Evolutionary conservation across 2,329 filamentous ascomycete genomes (phyloP), one percentile per base, ranked within the genome.

Genomic region (Fusarium sp.): DNA sequence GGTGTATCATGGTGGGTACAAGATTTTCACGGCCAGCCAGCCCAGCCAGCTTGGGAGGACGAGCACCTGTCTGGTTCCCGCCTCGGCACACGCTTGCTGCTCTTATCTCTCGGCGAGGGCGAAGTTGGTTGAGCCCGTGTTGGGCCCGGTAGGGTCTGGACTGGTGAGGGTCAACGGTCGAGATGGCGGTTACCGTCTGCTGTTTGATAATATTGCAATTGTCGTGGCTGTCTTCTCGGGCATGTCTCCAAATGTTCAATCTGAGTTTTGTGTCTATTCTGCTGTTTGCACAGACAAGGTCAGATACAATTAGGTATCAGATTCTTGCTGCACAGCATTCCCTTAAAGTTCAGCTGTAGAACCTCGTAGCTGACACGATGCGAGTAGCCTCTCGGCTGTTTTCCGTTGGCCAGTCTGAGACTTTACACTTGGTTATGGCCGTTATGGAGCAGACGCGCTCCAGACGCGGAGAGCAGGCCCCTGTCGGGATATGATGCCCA

Each of bases 11-110:
- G 55, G 61, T 65, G 61, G 55, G 45, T 48, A 61, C 54, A 45
- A 25, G 21, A 45, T 64, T 63, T 61, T 57, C 50, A 53, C 48
- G 61, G 13, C 58, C 41, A 49, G 31, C 47, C 19, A 19, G 13
- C 58, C 47, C 19, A 19, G 13, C 58, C 41, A 49, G 31, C 47
- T 46, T 23, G 35, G 39, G 36, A 42, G 27, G 38, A 42, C 53
- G 47, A 53, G 33, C 37, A 49, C 43, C 23, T 33, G 54, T 62
- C 57, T 65, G 31, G 43, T 49, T 65, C 42, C 61, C 57, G 53
- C 33, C 53, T 39, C 17, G 36, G 17, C 35, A n/a, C 44, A 27
- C 41, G 35, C 41, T 45, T 41, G 31, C 42, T 51, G 45, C 31
- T 43, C 23, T 35, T 45, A 43, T 39, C n/a, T 45, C 49, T 61